Evolutionary conservation across 2,329 filamentous ascomycete genomes (phyloP).

Genomic region (Elsinoe batatas): DNA sequence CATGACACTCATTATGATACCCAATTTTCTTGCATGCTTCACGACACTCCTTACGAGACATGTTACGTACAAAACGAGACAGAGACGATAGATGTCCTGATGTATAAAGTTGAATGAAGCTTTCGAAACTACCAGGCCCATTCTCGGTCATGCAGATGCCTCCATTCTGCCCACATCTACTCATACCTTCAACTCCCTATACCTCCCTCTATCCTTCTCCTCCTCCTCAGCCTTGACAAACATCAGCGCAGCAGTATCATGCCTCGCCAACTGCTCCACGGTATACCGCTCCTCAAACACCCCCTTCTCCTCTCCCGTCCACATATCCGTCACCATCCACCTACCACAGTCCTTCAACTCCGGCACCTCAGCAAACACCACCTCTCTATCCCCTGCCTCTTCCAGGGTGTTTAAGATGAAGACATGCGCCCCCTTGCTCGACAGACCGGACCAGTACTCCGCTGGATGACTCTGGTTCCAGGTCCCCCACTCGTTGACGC

Average conservation of each 20-base stretch:
- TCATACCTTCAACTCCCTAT: not conserved
- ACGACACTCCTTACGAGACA: constrained; percentile 5
- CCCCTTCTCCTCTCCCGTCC: constrained; percentile 34
- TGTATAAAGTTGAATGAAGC: not conserved
- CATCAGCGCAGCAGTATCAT: constrained; percentile 18
- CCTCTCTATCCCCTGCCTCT: constrained; percentile 27
- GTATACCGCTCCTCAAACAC: constrained; percentile 14
- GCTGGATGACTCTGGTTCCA: constrained; percentile 41
- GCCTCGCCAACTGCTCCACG: constrained; percentile 20
- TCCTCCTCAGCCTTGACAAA: constrained; percentile 1
- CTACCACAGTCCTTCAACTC: constrained; percentile 25
- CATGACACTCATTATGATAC: constrained; percentile 1
- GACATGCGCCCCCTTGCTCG: constrained; percentile 36
- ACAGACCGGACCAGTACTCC: constrained; percentile 41
- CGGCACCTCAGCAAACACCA: constrained; percentile 37
- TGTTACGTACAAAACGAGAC: not conserved
- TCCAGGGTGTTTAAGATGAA: constrained; percentile 39
- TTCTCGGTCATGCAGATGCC: not conserved
- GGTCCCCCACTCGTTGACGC: constrained; percentile 40
- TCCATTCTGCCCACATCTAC: not conserved
- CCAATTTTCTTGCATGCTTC: not conserved
- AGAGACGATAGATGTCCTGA: not conserved
- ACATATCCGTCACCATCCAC: constrained; percentile 38
- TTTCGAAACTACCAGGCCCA: not conserved
- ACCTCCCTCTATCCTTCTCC: not conserved